A percentile compares a stretch with the other conserved stretches of the same genome.
phyloP scores from a whole-genome alignment of 495 filamentous ascomycete species.

The Platismatia glauca region DNA sequence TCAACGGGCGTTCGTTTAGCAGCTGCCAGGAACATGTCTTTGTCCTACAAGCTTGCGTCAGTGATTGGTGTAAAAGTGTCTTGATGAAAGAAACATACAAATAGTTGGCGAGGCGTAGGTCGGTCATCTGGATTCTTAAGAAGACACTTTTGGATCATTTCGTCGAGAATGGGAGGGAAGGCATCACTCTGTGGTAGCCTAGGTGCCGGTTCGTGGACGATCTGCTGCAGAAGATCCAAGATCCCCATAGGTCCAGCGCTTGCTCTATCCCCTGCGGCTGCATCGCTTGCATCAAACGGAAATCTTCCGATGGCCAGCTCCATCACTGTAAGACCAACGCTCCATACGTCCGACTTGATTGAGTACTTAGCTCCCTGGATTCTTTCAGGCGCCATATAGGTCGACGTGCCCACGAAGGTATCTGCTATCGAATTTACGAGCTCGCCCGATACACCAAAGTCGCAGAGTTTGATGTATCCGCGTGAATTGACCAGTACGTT shows the following conservation, averaged over 20 bases:
- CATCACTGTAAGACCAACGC: slow-evolving; percentile 92
- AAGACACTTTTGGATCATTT: slow-evolving; percentile 93
- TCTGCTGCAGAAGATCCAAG: slow-evolving; percentile 90
- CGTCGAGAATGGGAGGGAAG: slow-evolving; percentile 87
- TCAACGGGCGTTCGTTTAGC: slow-evolving; percentile 91
- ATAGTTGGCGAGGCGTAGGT: slow-evolving; percentile 83
- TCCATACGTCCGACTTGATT: slow-evolving; percentile 98
- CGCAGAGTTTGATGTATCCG: slow-evolving; percentile 92
- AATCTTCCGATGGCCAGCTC: slow-evolving; percentile 95
- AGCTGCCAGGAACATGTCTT: slow-evolving; percentile 85
- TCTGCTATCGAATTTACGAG: slow-evolving; percentile 94
- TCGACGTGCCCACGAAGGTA: slow-evolving; percentile 96
- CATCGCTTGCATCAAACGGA: slow-evolving; percentile 75
- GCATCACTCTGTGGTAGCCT: slow-evolving; percentile 92
- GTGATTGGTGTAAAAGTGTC: background rate
- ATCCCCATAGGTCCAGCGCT: slow-evolving; percentile 80
- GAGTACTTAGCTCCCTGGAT: slow-evolving; percentile 96
- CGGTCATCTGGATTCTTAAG: slow-evolving; percentile 78
- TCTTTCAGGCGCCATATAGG: slow-evolving; percentile 97
- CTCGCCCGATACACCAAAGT: slow-evolving; percentile 95
- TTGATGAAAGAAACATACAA: slow-evolving; percentile 30
- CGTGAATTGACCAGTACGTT: slow-evolving; percentile 93
- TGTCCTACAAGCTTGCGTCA: slow-evolving; percentile 49
- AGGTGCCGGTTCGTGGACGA: slow-evolving; percentile 92
- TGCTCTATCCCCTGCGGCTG: slow-evolving; percentile 60